Evolutionary conservation across 805 yeast genomes (phyloP).

Genomic region (Lipomyces sp.): DNA sequence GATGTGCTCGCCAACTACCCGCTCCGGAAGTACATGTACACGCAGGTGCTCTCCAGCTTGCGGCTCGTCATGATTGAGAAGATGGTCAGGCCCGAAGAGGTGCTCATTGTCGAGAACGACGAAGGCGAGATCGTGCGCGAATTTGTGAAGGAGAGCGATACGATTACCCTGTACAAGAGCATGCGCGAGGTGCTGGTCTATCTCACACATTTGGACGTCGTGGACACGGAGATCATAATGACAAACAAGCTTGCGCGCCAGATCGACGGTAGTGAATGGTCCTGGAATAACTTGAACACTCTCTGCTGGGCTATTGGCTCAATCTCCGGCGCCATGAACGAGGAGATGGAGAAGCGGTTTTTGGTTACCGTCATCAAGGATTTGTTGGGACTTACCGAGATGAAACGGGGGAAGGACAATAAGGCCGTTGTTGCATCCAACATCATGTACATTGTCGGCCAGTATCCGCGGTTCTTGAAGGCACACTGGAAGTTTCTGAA

Average conservation of each 20-base stretch:
- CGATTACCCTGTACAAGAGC: slow-evolving; percentile 90
- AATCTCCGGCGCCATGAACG: slow-evolving; percentile 97
- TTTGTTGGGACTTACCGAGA: slow-evolving; percentile 83
- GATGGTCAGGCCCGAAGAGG: slow-evolving; percentile 99
- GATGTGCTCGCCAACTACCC: slow-evolving; percentile 71
- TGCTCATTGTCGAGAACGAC: slow-evolving; percentile 92
- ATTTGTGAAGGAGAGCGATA: slow-evolving; percentile 93
- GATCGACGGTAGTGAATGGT: slow-evolving; percentile 96
- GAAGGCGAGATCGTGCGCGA: slow-evolving; percentile 99
- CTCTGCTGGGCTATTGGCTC: slow-evolving; percentile 99
- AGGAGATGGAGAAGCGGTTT: slow-evolving; percentile 93
- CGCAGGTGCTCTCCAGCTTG: slow-evolving; percentile 72
- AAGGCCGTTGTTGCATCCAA: slow-evolving; percentile 99
- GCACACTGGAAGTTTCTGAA: slow-evolving; percentile 98
- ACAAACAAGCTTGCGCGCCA: slow-evolving; percentile 85
- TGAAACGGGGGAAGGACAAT: slow-evolving; percentile 95
- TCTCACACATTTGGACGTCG: slow-evolving; percentile 90
- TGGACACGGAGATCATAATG: slow-evolving; percentile 93
- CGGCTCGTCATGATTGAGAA: slow-evolving; percentile 93
- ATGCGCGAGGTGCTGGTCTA: slow-evolving; percentile 95
- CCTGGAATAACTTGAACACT: slow-evolving; percentile 97
- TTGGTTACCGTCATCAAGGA: slow-evolving; percentile 91
- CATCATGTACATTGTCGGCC: slow-evolving; percentile 99
- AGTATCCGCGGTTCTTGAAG: slow-evolving; percentile 92
- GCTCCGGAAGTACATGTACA: slow-evolving; percentile 79